Conservation (phyloP, 2,329 filamentous ascomycete species). For the Cytospora piceicola region DNA sequence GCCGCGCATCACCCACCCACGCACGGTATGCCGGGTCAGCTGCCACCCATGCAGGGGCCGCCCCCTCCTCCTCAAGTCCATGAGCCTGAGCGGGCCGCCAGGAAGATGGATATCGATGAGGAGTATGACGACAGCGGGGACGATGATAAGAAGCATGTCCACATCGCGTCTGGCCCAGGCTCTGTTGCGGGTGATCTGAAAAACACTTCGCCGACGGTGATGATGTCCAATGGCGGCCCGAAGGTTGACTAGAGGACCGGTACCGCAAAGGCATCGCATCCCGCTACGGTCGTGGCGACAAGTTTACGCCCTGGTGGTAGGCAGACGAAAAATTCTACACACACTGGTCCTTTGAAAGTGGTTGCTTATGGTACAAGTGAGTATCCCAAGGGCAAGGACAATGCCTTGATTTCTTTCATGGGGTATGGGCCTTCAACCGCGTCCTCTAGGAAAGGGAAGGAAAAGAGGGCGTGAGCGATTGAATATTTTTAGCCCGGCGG, state of each 20-base stretch:
- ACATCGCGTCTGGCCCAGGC: constrained; percentile 43
- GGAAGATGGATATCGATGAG: constrained; percentile 97
- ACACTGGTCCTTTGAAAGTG: neutral
- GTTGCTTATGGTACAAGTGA: neutral
- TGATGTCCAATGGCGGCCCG: constrained; percentile 29
- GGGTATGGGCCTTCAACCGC: neutral
- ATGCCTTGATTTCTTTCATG: neutral
- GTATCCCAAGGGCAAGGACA: neutral
- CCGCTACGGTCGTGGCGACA: neutral
- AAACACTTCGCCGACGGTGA: constrained; percentile 50
- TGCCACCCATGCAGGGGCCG: constrained; percentile 67
- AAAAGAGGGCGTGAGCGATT: neutral
- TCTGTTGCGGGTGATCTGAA: constrained; percentile 58
- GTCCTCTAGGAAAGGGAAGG: neutral
- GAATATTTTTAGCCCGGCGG: neutral
- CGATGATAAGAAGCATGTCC: constrained; percentile 70
- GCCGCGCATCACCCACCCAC: constrained; percentile 81
- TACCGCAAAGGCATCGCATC: neutral
- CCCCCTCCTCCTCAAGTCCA: constrained; percentile 52
- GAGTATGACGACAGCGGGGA: constrained; percentile 95
- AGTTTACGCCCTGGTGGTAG: neutral
- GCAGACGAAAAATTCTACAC: neutral
- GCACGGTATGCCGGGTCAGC: constrained; percentile 60
- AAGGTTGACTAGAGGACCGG: constrained; percentile 22
- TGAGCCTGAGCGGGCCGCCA: constrained; percentile 80